Conservation (phyloP, 148 eudicot species). For the Limonium bicolor region DNA sequence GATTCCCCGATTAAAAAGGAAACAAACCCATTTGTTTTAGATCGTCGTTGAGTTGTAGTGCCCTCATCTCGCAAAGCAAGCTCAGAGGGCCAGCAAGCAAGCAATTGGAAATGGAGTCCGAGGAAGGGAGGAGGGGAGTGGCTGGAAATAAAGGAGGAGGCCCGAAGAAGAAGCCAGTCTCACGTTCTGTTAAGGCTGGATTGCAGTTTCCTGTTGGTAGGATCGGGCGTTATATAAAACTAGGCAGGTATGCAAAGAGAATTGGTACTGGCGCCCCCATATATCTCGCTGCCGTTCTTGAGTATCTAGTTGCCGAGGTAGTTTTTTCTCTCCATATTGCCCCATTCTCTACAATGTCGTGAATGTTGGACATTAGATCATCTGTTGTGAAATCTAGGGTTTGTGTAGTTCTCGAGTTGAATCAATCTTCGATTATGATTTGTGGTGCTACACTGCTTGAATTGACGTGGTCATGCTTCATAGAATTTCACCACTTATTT, state of each 20-base stretch:
- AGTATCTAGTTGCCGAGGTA: conserved; percentile 8
- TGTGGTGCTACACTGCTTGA: too few relatives aligned
- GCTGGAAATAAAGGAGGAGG: conserved; percentile 5
- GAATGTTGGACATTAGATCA: too few relatives aligned
- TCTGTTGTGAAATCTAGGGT: conserved; percentile 1
- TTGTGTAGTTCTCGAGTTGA: neutral
- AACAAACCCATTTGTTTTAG: too few relatives aligned
- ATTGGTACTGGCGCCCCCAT: conserved; percentile 6
- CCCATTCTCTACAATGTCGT: neutral
- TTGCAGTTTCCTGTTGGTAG: conserved; percentile 8
- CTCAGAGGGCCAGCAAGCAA: too few relatives aligned
- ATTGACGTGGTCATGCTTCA: too few relatives aligned
- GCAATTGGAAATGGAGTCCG: too few relatives aligned
- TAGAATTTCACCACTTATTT: too few relatives aligned
- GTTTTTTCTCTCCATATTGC: too few relatives aligned
- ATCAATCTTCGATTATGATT: neutral
- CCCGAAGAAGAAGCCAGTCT: conserved; percentile 8
- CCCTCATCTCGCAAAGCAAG: too few relatives aligned
- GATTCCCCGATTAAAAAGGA: too few relatives aligned
- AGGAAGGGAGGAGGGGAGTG: neutral
- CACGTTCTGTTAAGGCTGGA: conserved; percentile 5
- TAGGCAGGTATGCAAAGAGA: conserved; percentile 3
- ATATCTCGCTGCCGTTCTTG: conserved; percentile 7
- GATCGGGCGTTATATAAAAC: conserved; percentile 4
- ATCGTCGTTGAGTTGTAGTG: too few relatives aligned